Evolutionary conservation across 768 basidiomycete genomes (phyloP), one percentile per base, ranked within the genome.

Genomic region (Zangia roseola): DNA sequence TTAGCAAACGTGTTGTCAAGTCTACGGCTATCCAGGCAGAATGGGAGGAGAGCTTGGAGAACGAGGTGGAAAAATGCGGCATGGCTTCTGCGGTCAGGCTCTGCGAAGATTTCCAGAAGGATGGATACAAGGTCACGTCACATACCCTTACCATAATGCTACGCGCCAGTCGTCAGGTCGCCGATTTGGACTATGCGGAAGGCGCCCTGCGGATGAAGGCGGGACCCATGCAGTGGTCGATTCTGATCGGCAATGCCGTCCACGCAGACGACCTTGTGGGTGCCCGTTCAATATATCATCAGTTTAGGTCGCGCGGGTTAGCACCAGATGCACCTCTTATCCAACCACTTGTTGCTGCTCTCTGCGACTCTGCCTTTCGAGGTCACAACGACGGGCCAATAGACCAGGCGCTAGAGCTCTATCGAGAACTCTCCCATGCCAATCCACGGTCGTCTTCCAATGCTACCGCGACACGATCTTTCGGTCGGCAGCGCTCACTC

Each of bases 361-460:
- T 88, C 17, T 81, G 80, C 59, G 68, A 69, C 21, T 58, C 65
- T 17, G 61, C 67, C 23, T 57, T 72, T 23, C 66, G 60, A 17
- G 54, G 58, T 17, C 69, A 70, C 14, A 63, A 72, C 2, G 75
- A 81, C 3, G 59, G 65, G 8, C 63, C 64, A 20, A 69, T 89
- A 45, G 77, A 82, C 53, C 66, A 61, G 35, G 86, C 86, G 4
- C 64, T 89, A 6, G 58, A 58, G 9, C 62, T 88, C 1, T 85
- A 83, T 56, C 59, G 58, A 14, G 79, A 81, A 35, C 69, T 83
- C 24, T 64, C 70, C 6, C 59, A 50, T 28, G 61, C 64, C n/a
- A 58, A 58, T 25, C 70, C 71, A 3, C 54, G 62, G 13, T 50
- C 62, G 1, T 43, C 55, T 19, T 40, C 64, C 28, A 49, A 43